Percentiles rank a stretch among this genome's conserved stretches.
phyloP scores from a whole-genome alignment of 306 rosid genomes.

The Chamaecrista fasciculata region DNA sequence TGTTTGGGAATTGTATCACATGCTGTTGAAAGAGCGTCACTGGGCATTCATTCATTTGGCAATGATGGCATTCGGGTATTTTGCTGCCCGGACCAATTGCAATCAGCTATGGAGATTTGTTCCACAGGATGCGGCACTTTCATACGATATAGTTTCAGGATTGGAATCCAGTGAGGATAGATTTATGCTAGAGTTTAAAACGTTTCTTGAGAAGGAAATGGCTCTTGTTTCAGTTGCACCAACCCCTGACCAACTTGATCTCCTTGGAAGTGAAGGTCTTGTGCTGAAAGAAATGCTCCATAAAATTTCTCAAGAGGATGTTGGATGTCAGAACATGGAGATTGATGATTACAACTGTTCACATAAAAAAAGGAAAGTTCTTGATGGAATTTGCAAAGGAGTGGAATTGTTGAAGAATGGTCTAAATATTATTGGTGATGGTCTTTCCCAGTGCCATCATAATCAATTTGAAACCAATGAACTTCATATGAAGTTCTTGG shows the following conservation, averaged over 20 bases:
- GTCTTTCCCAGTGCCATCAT: slow-evolving; percentile 68
- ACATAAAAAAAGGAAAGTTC: slow-evolving; percentile 75
- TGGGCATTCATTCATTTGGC: slow-evolving; percentile 86
- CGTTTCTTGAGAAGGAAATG: slow-evolving; percentile 65
- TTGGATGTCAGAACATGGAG: slow-evolving; percentile 47
- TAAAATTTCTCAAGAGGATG: slow-evolving; percentile 41
- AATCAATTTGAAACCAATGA: slow-evolving; percentile 46
- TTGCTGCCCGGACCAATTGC: slow-evolving; percentile 60
- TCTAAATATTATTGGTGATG: slow-evolving; percentile 63
- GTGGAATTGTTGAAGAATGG: slow-evolving; percentile 72
- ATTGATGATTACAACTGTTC: slow-evolving; percentile 38
- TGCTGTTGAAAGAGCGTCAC: slow-evolving; percentile 73
- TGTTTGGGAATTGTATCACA: slow-evolving; percentile 62
- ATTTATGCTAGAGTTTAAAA: slow-evolving; percentile 61
- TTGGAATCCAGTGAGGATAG: slow-evolving; percentile 47
- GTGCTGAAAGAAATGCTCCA: slow-evolving; percentile 55
- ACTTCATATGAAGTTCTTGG: slow-evolving; percentile 47
- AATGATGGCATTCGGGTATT: slow-evolving; percentile 69
- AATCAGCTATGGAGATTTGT: slow-evolving; percentile 78
- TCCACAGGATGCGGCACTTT: slow-evolving; percentile 77
- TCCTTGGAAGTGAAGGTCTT: slow-evolving; percentile 63
- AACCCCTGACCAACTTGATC: slow-evolving; percentile 61
- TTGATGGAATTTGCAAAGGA: slow-evolving; percentile 66
- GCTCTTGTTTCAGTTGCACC: slow-evolving; percentile 55
- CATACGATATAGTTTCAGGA: slow-evolving; percentile 65